Conservation (phyloP, 805 yeast species). For the Starmerella floris region DNA sequence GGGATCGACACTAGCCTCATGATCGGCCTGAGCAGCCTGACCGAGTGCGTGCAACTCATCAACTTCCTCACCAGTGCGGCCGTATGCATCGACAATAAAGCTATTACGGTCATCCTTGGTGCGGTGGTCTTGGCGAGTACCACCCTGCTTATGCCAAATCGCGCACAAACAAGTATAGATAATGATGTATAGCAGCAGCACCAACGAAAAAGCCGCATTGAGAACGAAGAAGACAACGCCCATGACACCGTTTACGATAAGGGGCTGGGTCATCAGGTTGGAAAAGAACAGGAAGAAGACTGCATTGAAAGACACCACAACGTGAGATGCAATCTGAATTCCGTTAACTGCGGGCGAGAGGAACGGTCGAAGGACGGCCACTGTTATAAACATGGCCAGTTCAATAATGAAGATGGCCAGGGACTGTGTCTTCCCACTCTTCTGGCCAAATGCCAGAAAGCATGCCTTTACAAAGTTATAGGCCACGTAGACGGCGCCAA, state of each 20-base stretch:
- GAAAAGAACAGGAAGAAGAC: conserved; percentile 78
- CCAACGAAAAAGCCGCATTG: conserved; percentile 76
- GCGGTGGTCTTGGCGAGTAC: conserved; percentile 69
- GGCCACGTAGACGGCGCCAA: conserved; percentile 50
- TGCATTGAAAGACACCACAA: conserved; percentile 65
- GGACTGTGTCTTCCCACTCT: conserved; percentile 69
- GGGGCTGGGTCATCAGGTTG: conserved; percentile 67
- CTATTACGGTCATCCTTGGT: conserved; percentile 88
- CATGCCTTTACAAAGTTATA: conserved; percentile 55
- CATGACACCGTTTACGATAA: conserved; percentile 69
- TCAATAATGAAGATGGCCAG: conserved; percentile 65
- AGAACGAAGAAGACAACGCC: conserved; percentile 80
- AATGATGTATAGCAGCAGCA: conserved; percentile 57
- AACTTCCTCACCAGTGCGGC: conserved; percentile 17
- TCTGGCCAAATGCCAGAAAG: conserved; percentile 67
- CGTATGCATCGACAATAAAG: conserved; percentile 34
- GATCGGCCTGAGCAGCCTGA: conserved; percentile 68
- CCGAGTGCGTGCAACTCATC: conserved; percentile 56
- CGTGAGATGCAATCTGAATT: conserved; percentile 55
- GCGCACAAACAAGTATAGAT: conserved; percentile 40
- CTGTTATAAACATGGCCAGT: conserved; percentile 48
- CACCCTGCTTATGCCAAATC: conserved; percentile 63
- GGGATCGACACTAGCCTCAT: conserved; percentile 41
- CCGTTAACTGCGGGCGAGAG: conserved; percentile 73
- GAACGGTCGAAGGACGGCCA: conserved; percentile 59